A percentile compares a stretch with the other conserved stretches of the same genome.
phyloP scores from a whole-genome alignment of 2,329 filamentous ascomycete genomes.

The Arthrobotrys conoides region DNA sequence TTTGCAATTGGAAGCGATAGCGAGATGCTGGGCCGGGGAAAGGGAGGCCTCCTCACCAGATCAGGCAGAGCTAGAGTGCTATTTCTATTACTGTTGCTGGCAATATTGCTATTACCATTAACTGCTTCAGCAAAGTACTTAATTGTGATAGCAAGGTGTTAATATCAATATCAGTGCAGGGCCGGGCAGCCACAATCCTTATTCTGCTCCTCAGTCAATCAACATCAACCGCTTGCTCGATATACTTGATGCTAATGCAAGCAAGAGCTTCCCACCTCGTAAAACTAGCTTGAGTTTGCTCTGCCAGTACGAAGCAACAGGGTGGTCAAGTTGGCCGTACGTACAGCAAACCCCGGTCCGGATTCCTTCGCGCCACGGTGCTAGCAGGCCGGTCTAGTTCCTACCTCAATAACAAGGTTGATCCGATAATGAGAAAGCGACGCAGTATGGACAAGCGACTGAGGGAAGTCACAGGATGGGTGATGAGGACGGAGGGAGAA shows the following conservation, averaged over 20 bases:
- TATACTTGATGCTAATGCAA: background rate
- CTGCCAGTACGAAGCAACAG: slow-evolving; percentile 49
- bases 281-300: slow-evolving; percentile 14
- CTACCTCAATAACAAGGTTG: slow-evolving; percentile 45
- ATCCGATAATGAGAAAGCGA: slow-evolving; percentile 41
- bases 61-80: slow-evolving; percentile 3
- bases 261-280: background rate
- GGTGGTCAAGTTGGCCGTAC: slow-evolving; percentile 28
- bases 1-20: slow-evolving; percentile 37
- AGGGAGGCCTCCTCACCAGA: slow-evolving; percentile 34
- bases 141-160: slow-evolving; percentile 38
- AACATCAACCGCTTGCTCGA: background rate
- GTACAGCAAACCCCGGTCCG: slow-evolving; percentile 40
- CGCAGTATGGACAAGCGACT: slow-evolving; percentile 52
- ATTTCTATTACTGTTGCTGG: background rate
- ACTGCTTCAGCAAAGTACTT: background rate
- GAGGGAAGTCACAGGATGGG: slow-evolving; percentile 41
- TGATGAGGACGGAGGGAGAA: slow-evolving; percentile 12
- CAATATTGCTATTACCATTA: too few species aligned
- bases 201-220: background rate
- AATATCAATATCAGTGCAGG: slow-evolving; percentile 13
- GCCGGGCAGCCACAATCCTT: slow-evolving; percentile 3
- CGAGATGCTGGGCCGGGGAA: slow-evolving; percentile 16
- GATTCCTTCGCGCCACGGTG: slow-evolving; percentile 55
- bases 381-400: slow-evolving; percentile 40